Conservation (phyloP, 164 flowering plant species). For the Houttuynia cordata region DNA sequence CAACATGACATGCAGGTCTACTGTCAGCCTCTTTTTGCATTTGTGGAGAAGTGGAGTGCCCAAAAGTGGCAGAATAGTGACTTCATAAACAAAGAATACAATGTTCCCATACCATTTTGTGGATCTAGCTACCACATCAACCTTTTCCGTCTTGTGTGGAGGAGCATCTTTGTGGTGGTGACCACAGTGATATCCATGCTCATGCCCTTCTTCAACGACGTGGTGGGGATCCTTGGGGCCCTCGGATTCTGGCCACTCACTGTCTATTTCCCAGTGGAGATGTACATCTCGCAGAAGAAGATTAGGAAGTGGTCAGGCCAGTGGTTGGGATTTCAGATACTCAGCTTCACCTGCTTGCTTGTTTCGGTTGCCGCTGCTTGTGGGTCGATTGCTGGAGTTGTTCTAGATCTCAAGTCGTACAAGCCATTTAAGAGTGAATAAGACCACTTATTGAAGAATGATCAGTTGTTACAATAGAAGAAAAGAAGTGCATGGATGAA, state of each 20-base stretch:
- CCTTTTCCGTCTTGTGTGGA: constrained; percentile 45
- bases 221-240: constrained; percentile 59
- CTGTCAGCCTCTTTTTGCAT: constrained; percentile 52
- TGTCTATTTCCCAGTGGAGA: constrained; percentile 46
- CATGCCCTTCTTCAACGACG: constrained; percentile 65
- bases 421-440: constrained; percentile 36
- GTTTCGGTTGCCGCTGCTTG: constrained; percentile 40
- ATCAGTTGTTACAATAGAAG: too few species aligned
- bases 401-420: constrained; percentile 44
- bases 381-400: constrained; percentile 50
- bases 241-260: constrained; percentile 62
- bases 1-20: constrained; percentile 26
- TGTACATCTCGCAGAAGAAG: constrained; percentile 42
- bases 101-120: constrained; percentile 25
- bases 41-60: constrained; percentile 46
- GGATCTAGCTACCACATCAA: constrained; percentile 30
- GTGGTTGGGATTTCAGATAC: constrained; percentile 43
- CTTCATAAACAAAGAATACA: constrained; percentile 32
- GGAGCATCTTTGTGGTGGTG: constrained; percentile 33
- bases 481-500: too few species aligned
- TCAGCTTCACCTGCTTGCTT: constrained; percentile 33
- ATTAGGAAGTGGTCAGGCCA: constrained; percentile 21
- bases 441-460: too few species aligned
- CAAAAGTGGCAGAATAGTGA: constrained; percentile 31
- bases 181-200: constrained; percentile 57